Base-by-base conservation (phyloP, 345 rosid species). In the Luvunga scandens region DNA sequence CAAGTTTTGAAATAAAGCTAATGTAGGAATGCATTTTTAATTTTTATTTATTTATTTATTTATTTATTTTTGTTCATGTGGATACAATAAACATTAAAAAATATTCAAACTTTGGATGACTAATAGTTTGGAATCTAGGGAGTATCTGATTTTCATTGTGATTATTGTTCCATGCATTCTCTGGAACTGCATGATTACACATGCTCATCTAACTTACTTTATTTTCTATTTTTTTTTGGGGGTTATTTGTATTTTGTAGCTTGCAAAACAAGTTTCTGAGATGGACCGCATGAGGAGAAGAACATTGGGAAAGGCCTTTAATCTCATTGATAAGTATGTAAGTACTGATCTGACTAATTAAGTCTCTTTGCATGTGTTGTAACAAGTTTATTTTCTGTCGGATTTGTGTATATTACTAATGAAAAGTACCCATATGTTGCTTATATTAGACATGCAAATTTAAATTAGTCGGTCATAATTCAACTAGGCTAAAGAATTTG, bases 181-280 rank as follows among this genome's bases (percentile, higher is more conserved):
- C 24, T 55, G 30, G 71, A 79, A 68, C 16, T 22, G 22, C 10
- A 38, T 5, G 55, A 67, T 66, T 66, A 45, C 67, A 50, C 69
- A 72, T 65, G 36, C 72, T 77, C 74, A 21, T 30, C 63, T 48
- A 19, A 33, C 71, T 64, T 62, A 7, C 42, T 8, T 38, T 38
- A 38, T 38, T 38, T 38, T 38, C 42, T 72, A 77, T n/a, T 1
- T 74, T 30, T 36, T 6, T 19, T 74, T 25, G 19, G 33, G 42
- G 42, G 6, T 64, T 31, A 4, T 64, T 7, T 9, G 16, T 30
- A 64, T 80, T 66, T 75, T 79, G 73, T 80, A 96, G 99, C 97
- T 96, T 65, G 94, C 86, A 55, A 96, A 91, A 77, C 99, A 96
- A 94, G 91, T 96, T 80, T 80, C 89, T 78, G 88, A 87, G 78